Evolutionary conservation across 2,329 filamentous ascomycete species (phyloP), one percentile per base, ranked within the genome.

Genomic region (Verticillium albo-atrum): DNA sequence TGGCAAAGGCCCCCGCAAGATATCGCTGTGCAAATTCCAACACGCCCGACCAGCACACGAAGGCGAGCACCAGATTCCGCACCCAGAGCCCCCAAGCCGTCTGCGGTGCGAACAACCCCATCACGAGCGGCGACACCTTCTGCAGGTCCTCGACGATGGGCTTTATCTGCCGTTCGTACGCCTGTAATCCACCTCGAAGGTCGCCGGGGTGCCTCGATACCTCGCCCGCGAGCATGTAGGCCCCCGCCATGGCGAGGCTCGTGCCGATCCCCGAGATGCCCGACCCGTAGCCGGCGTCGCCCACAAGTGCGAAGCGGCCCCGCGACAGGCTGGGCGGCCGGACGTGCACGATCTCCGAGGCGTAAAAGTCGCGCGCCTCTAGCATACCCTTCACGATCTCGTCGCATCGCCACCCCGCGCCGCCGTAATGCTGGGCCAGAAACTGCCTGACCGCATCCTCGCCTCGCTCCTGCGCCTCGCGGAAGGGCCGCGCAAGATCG

Each of bases 201-300:
- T 70, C 64, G 12, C 61, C 30, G 0, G 63, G 62, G 25, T 68
- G 61, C 12, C 61, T 62, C 14, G 61, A 58, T n/a, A 81, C 68
- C 54, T 78, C 77, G 2, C 80, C 79, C 1, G 81, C 82, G 1
- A 85, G 73, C 0, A 81, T 70, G 63, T 83, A 83, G 1, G 79
- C 82, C 2, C 77, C 76, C 1, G 76, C 66, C 25, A 84, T 61
- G 2, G 77, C 77, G 3, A 75, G 62, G 3, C 73, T 76, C 2
- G 79, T 82, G 15, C 81, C 81, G 71, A 80, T 76, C 0, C 82
- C 82, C 0, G 77, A 79, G 6, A 78, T 62, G 2, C 76, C 75
- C 0, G 77, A 77, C 0, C 79, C 78, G 25, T 73, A 76, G 62
- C 71, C 81, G 5, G 82, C 79, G 57, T 86, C 82, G 0, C 81